Percentiles rank a stretch among this genome's conserved stretches.
phyloP scores from a whole-genome alignment of 768 basidiomycete species.

The Tephrocybe sp. region DNA sequence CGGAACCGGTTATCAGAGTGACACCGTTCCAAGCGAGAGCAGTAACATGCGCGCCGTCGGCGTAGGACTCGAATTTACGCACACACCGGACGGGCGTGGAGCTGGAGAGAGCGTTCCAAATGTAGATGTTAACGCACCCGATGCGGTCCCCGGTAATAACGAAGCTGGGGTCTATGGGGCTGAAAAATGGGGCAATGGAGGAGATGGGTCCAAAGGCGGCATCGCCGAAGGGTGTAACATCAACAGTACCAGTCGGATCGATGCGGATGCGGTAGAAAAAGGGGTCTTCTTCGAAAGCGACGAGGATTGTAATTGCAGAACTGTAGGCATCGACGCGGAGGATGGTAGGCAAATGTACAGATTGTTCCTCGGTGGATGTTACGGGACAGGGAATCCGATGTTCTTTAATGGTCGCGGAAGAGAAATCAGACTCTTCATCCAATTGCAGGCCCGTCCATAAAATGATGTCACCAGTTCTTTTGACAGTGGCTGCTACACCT shows the following conservation, averaged over 20 bases:
- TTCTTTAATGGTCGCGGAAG: conserved; percentile 22
- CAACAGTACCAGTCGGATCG: conserved; percentile 23
- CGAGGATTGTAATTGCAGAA: conserved; percentile 38
- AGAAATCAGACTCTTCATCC: conserved; percentile 14
- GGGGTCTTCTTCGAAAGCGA: conserved; percentile 47
- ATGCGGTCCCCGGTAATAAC: conserved; percentile 63
- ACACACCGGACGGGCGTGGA: conserved; percentile 28
- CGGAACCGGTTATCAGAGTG: conserved; percentile 66
- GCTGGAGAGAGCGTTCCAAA: conserved; percentile 34
- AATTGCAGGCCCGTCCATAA: conserved; percentile 45
- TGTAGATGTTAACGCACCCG: conserved; percentile 63
- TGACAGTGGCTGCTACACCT: conserved; percentile 47
- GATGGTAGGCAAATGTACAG: conserved; percentile 9
- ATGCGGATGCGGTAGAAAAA: conserved; percentile 52
- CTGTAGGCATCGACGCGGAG: conserved; percentile 28
- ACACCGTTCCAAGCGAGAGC: conserved; percentile 58
- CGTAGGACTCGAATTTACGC: conserved; percentile 59
- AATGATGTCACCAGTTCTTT: conserved; percentile 54
- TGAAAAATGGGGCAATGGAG: conserved; percentile 46
- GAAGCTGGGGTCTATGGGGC: conserved; percentile 37
- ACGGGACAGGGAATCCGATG: conserved; percentile 37
- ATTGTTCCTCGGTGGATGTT: conserved; percentile 12
- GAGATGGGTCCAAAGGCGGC: conserved; percentile 50
- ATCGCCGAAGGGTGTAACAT: conserved; percentile 48
- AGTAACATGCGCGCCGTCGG: conserved; percentile 57